Conservation (phyloP, 306 rosid genomes). For the Cercis canadensis region DNA sequence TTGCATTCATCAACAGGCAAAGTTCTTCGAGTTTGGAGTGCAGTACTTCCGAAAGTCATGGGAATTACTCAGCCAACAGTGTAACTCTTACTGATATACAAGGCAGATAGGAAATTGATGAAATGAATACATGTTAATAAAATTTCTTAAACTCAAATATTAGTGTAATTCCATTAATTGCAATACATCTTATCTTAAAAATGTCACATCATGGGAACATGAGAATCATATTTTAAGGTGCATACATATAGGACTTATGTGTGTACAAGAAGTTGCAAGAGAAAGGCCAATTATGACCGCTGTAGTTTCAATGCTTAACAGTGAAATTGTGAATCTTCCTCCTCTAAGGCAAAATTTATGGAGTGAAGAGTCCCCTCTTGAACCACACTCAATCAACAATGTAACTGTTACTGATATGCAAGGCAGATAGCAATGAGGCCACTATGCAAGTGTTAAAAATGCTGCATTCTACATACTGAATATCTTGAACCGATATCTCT, state of each 20-base stretch:
- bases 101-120: no score
- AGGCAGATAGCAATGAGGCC: constrained; percentile 27
- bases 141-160: no score
- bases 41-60: constrained; percentile 18
- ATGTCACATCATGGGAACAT: no score
- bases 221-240: not conserved
- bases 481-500: no score
- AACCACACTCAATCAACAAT: not conserved
- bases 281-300: not conserved
- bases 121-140: no score
- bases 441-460: no score
- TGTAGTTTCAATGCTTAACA: not conserved
- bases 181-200: not conserved
- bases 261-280: constrained; percentile 15
- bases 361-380: constrained; percentile 33
- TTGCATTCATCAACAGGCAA: not conserved
- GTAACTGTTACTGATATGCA: constrained; percentile 38
- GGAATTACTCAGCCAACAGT: not conserved
- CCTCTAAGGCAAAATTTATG: constrained; percentile 17
- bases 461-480: no score
- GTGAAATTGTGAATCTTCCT: not conserved
- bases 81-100: no score
- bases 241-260: not conserved
- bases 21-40: constrained; percentile 25
- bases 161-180: no score